These are phyloP conservation scores for Nicotiana knightiana DNA, from an alignment of 257 asterid species.

Conservation along the genomic window DNA sequence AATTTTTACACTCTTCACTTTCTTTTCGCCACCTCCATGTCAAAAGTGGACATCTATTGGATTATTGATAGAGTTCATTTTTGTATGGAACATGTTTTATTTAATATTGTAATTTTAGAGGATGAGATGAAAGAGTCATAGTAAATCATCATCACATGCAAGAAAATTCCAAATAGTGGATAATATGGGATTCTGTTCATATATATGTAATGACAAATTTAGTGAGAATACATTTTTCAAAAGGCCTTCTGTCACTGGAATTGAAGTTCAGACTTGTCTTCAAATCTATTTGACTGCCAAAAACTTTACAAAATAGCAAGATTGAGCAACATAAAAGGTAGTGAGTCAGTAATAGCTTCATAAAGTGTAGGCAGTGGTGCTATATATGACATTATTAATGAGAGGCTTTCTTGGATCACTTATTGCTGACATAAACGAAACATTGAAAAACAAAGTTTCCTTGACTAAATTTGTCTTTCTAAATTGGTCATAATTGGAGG, in stretches of 20 bases:
- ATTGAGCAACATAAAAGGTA: background rate
- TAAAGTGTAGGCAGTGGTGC: background rate
- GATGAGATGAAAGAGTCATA: background rate
- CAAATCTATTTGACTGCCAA: background rate
- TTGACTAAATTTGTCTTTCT: background rate
- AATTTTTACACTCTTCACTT: background rate
- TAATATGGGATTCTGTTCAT: slow-evolving; percentile 5
- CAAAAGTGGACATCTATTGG: background rate
- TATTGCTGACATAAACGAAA: background rate
- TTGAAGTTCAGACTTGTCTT: slow-evolving; percentile 6
- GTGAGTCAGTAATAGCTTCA: slow-evolving; percentile 4
- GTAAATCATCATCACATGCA: background rate
- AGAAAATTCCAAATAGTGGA: background rate
- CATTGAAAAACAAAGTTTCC: background rate
- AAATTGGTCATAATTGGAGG: slow-evolving; percentile 5
- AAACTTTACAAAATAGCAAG: background rate
- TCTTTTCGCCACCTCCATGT: background rate
- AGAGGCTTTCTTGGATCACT: slow-evolving; percentile 1
- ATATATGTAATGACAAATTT: background rate
- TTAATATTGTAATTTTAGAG: background rate
- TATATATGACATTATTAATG: background rate
- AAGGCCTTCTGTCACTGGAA: background rate
- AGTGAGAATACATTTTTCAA: background rate
- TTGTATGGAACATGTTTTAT: background rate
- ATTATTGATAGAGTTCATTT: background rate